Evolutionary conservation across 768 basidiomycete species (phyloP), one percentile per base, ranked within the genome.

Genomic region (Collybia sordida): DNA sequence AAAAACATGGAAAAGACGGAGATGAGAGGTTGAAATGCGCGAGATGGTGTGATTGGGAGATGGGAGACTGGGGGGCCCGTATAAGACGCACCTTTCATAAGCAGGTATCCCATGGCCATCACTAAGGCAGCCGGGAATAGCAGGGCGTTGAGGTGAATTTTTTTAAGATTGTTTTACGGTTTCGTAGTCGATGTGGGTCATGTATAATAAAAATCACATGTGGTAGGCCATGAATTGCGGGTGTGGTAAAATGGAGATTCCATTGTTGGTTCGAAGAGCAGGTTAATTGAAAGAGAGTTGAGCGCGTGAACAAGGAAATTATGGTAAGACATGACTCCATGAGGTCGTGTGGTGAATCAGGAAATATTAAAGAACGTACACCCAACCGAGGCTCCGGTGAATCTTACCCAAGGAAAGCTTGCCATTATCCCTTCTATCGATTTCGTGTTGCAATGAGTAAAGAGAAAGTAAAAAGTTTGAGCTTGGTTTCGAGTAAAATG

Each of bases 361-460:
- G 47, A 17, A 25, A 46, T 34, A 43, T 43, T 22, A 52, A 54
- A 18, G 35, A 42, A 80, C 82, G 65, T 59, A 83, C 82, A 59
- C 51, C 74, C 72, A 47, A 73, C 50, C 4, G 81, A 72, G 44
- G 69, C 57, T 4, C 72, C 69, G 15, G 77, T 70, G 56, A 84
- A 70, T 62, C 76, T 78, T 56, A 72, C 62, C 82, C 82, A 85
- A 24, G 83, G 83, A 66, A 83, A 83, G 50, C 66, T 70, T 57
- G 69, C 62, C 75, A 82, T 81, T n/a, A 24, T 11, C 14, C 11
- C 31, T 12, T 31, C 11, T 3, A 11, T 31, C 11, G 9, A 31
- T 14, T 31, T 31, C 9, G 3, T 14, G 31, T 11, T 31, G 37
- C 63, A 35, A 41, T 45, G 24, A 28, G 35, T 45, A 37, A 42